Conservation (phyloP, 2,329 filamentous ascomycete species). For the Phaeosphaeriaceae sp. region DNA sequence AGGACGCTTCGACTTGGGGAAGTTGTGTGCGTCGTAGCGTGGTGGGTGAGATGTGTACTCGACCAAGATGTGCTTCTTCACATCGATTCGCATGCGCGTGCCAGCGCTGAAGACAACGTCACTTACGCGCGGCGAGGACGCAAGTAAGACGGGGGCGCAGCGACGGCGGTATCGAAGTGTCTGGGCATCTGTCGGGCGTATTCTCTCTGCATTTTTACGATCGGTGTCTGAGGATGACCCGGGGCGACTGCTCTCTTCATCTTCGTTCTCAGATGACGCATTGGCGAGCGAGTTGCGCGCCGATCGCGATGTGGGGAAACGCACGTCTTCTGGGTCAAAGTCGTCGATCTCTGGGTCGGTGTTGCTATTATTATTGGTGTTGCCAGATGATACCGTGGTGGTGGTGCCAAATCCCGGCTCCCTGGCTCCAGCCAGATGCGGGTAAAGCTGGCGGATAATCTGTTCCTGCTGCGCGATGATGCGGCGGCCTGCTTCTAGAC, state of each 20-base stretch:
- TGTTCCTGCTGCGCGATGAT: slow-evolving; percentile 58
- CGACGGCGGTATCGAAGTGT: slow-evolving; percentile 55
- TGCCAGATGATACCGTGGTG: slow-evolving; percentile 2
- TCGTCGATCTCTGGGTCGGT: slow-evolving; percentile 45
- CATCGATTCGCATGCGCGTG: slow-evolving; percentile 54
- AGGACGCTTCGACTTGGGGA: slow-evolving; percentile 32
- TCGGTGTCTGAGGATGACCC: slow-evolving; percentile 14
- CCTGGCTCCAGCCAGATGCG: slow-evolving; percentile 44
- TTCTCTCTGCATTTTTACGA: neutral
- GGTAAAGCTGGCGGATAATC: slow-evolving; percentile 56
- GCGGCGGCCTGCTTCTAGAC: slow-evolving; percentile 41
- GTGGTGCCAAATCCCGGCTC: slow-evolving; percentile 6
- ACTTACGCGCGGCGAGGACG: slow-evolving; percentile 53
- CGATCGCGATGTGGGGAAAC: slow-evolving; percentile 37
- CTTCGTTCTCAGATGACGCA: slow-evolving; percentile 26
- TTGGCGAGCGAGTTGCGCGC: slow-evolving; percentile 18
- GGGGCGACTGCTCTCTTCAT: slow-evolving; percentile 28
- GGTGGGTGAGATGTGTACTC: slow-evolving; percentile 54
- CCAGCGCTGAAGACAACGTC: slow-evolving; percentile 54
- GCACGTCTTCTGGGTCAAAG: slow-evolving; percentile 48
- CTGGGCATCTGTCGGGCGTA: slow-evolving; percentile 44
- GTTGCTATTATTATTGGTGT: slow-evolving; percentile 16
- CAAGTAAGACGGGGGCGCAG: slow-evolving; percentile 55
- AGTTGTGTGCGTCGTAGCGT: slow-evolving; percentile 52
- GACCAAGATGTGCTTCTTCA: slow-evolving; percentile 51